Base-by-base conservation (phyloP, 2,329 filamentous ascomycete species). In the Phaeophleospora eucalypticola region DNA sequence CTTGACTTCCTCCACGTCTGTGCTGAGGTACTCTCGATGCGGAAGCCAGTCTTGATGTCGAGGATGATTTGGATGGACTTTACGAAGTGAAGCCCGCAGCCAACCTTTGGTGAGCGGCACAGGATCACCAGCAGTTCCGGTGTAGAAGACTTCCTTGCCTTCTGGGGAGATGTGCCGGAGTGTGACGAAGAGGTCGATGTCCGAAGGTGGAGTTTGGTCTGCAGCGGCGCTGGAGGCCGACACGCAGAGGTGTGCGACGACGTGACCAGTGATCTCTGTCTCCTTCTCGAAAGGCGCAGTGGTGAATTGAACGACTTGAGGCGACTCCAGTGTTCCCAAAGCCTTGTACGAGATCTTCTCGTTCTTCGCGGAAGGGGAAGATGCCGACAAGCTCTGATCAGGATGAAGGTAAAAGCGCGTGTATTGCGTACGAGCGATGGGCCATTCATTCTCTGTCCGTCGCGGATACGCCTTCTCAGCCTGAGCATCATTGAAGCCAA, bases 251-350 rank as follows among this genome's bases (percentile, higher is more conserved):
- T 81, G 82, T 0, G 81, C 82, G 0, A 79, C 71, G 20, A 86
- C 69, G 58, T 87, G 81, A 0, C 84, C 84, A 0, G 84, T 87
- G 44, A 88, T 79, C 58, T 87, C 84, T 0, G 78, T 84, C 57
- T 87, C 81, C 4, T 69, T 50, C n/a, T 75, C 71, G 47, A 87
- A 85, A 0, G 79, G 68, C 0, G 70, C 46, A 0, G 78, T 83
- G 1, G 68, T 71, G 61, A 87, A 87, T 35, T 78, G 76, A 0
- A 86, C 54, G 0, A 74, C 48, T 41, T 82, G 69, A 14, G 61
- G 58, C 0, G 74, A 75, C 8, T 76, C 70, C 0, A 81, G 69
- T 0, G 70, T 77, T 0, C 82, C 81, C 0, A 85, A 70, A 0
- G 82, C 81, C 43, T 71, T 70, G 62, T 86, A 86, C 0, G 75